A percentile compares a stretch with the other conserved stretches of the same genome.
phyloP scores from a whole-genome alignment of 306 rosid species.

The Pterocarpus macrocarpus region DNA sequence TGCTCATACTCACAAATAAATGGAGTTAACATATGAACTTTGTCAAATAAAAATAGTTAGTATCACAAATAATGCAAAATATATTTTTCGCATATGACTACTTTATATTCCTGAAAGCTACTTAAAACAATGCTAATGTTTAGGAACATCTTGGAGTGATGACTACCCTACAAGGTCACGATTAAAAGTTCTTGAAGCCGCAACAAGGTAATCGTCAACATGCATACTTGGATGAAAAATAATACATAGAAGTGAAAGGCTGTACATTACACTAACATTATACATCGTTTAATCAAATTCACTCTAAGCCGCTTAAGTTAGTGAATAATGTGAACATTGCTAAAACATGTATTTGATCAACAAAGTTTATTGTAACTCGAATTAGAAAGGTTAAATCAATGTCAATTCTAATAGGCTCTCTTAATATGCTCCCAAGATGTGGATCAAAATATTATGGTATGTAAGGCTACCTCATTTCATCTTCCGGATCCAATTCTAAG shows the following conservation, averaged over 20 bases:
- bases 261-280: neutral
- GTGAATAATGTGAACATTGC: conserved; percentile 35
- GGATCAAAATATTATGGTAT: conserved; percentile 12
- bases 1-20: conserved; percentile 6
- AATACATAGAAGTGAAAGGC: neutral
- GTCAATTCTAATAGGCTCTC: neutral
- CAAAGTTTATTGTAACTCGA: conserved; percentile 21
- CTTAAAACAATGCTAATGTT: too few species aligned
- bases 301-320: conserved; percentile 14
- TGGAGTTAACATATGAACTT: neutral
- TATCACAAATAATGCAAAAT: too few species aligned
- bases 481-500: conserved; percentile 18
- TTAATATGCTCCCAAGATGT: conserved; percentile 12
- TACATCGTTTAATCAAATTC: conserved; percentile 1
- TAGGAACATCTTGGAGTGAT: too few species aligned
- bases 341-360: conserved; percentile 22
- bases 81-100: too few species aligned
- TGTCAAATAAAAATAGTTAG: too few species aligned
- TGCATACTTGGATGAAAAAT: too few species aligned
- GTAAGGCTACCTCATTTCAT: conserved; percentile 24
- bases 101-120: too few species aligned
- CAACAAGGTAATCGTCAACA: too few species aligned
- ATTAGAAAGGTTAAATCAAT: neutral
- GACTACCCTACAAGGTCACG: neutral
- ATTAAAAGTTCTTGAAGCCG: neutral